Base-by-base conservation (phyloP, 306 rosid genomes). In the Inga leiocalycina region DNA sequence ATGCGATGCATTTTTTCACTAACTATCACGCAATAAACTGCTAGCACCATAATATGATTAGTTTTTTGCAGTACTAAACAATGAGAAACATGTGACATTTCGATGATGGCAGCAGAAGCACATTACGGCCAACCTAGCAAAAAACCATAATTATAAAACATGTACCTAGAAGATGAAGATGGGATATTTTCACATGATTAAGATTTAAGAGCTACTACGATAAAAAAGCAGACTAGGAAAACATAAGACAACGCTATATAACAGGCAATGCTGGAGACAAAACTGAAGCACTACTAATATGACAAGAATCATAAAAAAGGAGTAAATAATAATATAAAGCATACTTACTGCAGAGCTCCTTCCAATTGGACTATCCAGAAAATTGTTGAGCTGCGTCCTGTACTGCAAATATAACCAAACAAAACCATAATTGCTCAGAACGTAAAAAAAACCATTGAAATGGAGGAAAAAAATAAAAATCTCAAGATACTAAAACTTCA, bases 331-430 rank as follows among this genome's bases (percentile, higher is more conserved):
- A 37, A 11, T 13, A 48, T 20, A 19, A 52, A 61, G 39, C 34
- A 62, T 66, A 82, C 97, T 86, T 71, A 94, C 98, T 17, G 89
- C 87, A 59, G 83, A 80, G 85, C 97, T 89, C 86, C 80, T 96
- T 59, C 97, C 98, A 1, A 96, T 6, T 8, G 98, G 98, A 61
- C 97, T 91, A 34, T 88, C 90, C 79, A 92, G 71, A 80, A 94
- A 87, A 24, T 74, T 89, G 83, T 56, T 80, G 27, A 93, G 80
- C 90, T 94, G 94, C 84, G 70, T 86, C 89, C 95, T 88, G 91
- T 96, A 94, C 97, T 94, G 99, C 88, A 91, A 71, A 51, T 27
- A 78, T n/a, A 74, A 52, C 73, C 65, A 32, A 15, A 71, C 51
- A 75, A 78, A 34, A 77, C 3, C 72, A 79, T 52, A 71, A 84